phyloP scores from a whole-genome alignment of 2,329 filamentous ascomycete genomes.

The Capronia coronata region DNA sequence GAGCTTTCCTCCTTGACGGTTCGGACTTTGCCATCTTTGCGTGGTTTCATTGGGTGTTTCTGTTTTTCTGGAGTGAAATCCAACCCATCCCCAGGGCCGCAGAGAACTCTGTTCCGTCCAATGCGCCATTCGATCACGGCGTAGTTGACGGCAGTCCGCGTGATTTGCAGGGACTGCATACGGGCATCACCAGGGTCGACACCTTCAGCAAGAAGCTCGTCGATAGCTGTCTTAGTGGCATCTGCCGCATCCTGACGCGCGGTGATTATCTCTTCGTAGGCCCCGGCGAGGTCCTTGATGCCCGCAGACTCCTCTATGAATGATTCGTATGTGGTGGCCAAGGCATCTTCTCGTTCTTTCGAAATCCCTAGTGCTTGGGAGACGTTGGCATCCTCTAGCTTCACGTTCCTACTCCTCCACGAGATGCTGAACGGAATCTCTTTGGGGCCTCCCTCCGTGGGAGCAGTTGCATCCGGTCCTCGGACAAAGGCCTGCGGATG shows the following conservation, averaged over 20 bases:
- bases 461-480: conserved; percentile 47
- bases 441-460: conserved; percentile 41
- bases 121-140: conserved; percentile 92
- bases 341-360: conserved; percentile 46
- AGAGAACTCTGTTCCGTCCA: conserved; percentile 81
- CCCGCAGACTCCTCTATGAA: conserved; percentile 31
- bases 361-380: conserved; percentile 74
- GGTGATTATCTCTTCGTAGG: conserved; percentile 85
- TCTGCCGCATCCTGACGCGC: conserved; percentile 91
- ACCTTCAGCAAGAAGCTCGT: conserved; percentile 78
- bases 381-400: conserved; percentile 88
- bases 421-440: conserved; percentile 66
- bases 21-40: conserved; percentile 44
- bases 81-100: conserved; percentile 74
- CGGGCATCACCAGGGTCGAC: conserved; percentile 74
- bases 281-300: conserved; percentile 67
- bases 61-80: conserved; percentile 42
- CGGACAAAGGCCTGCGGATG: conserved; percentile 56
- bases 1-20: conserved; percentile 57
- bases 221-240: conserved; percentile 85
- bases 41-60: conserved; percentile 49
- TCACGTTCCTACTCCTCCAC: conserved; percentile 80
- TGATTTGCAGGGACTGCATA: conserved; percentile 90
- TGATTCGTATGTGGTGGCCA: conserved; percentile 33
- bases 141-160: conserved; percentile 87